Base-by-base conservation (phyloP, 2,329 filamentous ascomycete genomes). In the Neonectria ditissima region DNA sequence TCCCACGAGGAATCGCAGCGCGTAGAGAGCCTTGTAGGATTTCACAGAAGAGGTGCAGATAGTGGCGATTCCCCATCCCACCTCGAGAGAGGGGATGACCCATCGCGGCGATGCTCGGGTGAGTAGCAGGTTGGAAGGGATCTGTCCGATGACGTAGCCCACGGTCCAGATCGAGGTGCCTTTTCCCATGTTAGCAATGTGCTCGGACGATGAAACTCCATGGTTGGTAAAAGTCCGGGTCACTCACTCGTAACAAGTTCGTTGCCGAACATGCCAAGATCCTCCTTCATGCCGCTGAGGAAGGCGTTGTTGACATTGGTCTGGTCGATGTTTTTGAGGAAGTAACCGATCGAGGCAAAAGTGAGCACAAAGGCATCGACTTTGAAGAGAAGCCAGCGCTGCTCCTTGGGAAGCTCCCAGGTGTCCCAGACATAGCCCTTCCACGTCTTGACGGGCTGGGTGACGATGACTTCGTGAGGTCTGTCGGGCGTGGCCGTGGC, bases 241-340 rank as follows among this genome's bases (percentile, higher is more conserved):
- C 9, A 47, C 69, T 8, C 62, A 71, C 67, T 71, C 1, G 69
- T 71, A 4, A 71, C 69, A n/a, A 72, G 59, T 10, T 71, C 55
- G 18, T 72, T 71, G 2, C 69, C 69, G 11, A 53, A 63, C 58
- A 71, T 65, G 4, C 26, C 37, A 1, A 72, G 39, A 14, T 72
- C 69, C 26, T 72, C 69, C 47, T 72, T 65, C 69, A 72, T 72
- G 2, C 69, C 69, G 43, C 66, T 68, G 0, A 72, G 48, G 14
- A 60, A 72, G 0, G 80, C 80, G 71, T 82, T 82, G 26, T 77
- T 79, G 50, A 82, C 67, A 47, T 82, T 82, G 6, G 74, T 75
- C 32, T 80, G 77, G 47, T 82, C 80, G 1, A 82, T 70, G 5
- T 76, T 75, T 50, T 77, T 77, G 22, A 77, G 65, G n/a, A 77